Evolutionary conservation across 768 basidiomycete genomes (phyloP).

Genomic region (Macrolepiota fuliginosa): DNA sequence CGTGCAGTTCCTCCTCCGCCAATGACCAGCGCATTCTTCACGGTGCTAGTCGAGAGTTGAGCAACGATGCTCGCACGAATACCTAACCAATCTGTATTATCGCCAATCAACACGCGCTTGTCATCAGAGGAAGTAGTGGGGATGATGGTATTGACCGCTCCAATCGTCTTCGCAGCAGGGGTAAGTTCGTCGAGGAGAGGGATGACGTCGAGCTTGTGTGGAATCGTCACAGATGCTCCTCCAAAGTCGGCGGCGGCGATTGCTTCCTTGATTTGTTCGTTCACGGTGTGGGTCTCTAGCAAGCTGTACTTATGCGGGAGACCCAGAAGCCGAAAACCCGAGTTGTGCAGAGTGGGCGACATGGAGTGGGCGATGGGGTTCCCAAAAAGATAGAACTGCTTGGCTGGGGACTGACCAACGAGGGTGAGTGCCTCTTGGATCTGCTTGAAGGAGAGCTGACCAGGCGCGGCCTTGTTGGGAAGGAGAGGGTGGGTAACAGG

Average conservation of each 20-base stretch:
- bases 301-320: constrained; percentile 80
- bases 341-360: constrained; percentile 93
- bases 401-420: constrained; percentile 72
- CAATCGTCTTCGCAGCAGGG: constrained; percentile 79
- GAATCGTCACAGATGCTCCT: constrained; percentile 96
- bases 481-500: constrained; percentile 89
- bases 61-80: constrained; percentile 59
- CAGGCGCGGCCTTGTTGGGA: constrained; percentile 87
- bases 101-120: constrained; percentile 63
- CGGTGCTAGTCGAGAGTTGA: constrained; percentile 33
- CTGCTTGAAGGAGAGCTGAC: constrained; percentile 86
- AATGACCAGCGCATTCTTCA: constrained; percentile 73
- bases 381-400: constrained; percentile 85
- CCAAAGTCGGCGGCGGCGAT: constrained; percentile 76
- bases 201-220: constrained; percentile 90
- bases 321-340: constrained; percentile 76
- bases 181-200: constrained; percentile 78
- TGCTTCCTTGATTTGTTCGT: constrained; percentile 60
- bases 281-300: constrained; percentile 70
- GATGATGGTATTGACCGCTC: constrained; percentile 94
- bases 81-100: constrained; percentile 96
- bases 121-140: constrained; percentile 27
- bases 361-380: constrained; percentile 85
- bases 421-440: constrained; percentile 82
- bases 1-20: constrained; percentile 95